Base-by-base conservation (phyloP, 2,329 filamentous ascomycete genomes). In the Aspergillus phoenicis region DNA sequence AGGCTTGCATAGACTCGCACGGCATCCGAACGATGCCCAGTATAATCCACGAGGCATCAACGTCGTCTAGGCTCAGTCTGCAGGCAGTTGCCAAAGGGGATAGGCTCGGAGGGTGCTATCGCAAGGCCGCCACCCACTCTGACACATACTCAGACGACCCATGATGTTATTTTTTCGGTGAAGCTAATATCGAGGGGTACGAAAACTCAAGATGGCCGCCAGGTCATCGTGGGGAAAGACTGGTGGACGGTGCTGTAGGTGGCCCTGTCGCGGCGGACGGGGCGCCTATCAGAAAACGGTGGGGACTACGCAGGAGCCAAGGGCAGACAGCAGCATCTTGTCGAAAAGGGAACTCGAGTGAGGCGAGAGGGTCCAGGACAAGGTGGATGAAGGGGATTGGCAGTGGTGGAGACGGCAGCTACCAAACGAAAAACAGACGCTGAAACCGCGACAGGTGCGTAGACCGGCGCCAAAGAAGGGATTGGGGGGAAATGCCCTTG, bases 211-310 rank as follows among this genome's bases (percentile, higher is more conserved):
- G 52, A 48, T 57, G 53, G 62, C 58, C 52, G 67, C 66, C 67
- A 69, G 63, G 67, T 68, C 67, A 68, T 65, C 65, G 67, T 64
- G 67, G 66, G 64, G 68, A 62, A 62, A 60, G 61, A 58, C 65
- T 59, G 60, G 60, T 47, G 61, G 61, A 63, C 59, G 59, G 59
- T 63, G 55, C 63, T 59, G 66, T 66, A 65, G 60, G 65, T 65
- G 65, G 64, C 64, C 64, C 61, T 61, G 64, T 52, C 54, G 39
- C n/a, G 55, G 52, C 53, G 60, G 53, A 62, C 58, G 60, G 59
- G 56, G 62, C 64, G 62, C 62, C 58, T 62, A 62, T 65, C 61
- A 66, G 59, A 60, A 62, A 65, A 66, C 61, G 58, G 66, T 66
- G 63, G 65, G 57, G 54, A 60, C 58, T 48, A 55, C 51, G 63